phyloP scores from a whole-genome alignment of 495 filamentous ascomycete species.

The Oidiodendron maius region DNA sequence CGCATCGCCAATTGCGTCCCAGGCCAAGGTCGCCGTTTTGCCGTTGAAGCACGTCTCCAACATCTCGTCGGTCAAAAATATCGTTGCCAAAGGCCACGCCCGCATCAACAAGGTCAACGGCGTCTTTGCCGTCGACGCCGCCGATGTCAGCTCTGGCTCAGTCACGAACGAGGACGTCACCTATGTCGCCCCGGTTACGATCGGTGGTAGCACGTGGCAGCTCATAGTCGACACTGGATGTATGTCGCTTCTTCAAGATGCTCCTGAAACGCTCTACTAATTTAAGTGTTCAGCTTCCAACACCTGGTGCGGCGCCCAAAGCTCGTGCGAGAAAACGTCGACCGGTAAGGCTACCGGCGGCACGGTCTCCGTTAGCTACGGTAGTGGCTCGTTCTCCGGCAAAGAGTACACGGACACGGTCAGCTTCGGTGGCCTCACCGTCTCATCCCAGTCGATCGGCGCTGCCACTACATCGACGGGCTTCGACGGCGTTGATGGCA shows the following conservation, averaged over 20 bases:
- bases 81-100: conserved; percentile 10
- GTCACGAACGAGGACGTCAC: conserved; percentile 13
- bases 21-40: conserved; percentile 6
- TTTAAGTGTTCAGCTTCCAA: conserved; percentile 11
- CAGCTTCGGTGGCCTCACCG: conserved; percentile 17
- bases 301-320: conserved; percentile 13
- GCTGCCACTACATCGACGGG: conserved; percentile 21
- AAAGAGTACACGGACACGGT: conserved; percentile 22
- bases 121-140: background rate
- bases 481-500: conserved; percentile 26
- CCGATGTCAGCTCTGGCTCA: conserved; percentile 9
- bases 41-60: conserved; percentile 11
- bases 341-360: conserved; percentile 12
- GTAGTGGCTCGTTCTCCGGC: conserved; percentile 14
- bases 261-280: conserved; percentile 8
- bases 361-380: conserved; percentile 13
- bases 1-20: conserved; percentile 8
- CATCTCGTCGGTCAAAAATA: conserved; percentile 10
- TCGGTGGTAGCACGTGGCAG: conserved; percentile 11
- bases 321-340: conserved; percentile 10
- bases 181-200: conserved; percentile 11
- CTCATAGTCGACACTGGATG: conserved; percentile 14
- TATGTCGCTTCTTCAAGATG: conserved; percentile 9
- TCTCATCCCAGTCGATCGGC: conserved; percentile 13
- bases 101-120: conserved; percentile 9